Evolutionary conservation across 202 grass and related monocot genomes (phyloP).

Genomic region (Hordeum pubiflorum): DNA sequence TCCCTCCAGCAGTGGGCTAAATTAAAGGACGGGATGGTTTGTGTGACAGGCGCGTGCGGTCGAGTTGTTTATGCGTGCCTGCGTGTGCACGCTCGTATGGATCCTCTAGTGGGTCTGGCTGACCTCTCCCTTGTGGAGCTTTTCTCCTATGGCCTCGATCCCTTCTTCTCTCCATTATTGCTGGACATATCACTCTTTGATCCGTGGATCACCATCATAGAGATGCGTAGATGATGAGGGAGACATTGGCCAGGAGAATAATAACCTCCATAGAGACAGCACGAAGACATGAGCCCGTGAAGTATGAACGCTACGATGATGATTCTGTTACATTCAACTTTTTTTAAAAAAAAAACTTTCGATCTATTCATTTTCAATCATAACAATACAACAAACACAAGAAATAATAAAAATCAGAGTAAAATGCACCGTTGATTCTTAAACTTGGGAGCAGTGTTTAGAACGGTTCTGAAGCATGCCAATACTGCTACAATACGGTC

Average conservation of each 20-base stretch:
- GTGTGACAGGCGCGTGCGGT: not conserved
- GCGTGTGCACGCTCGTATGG: not conserved
- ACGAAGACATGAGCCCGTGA: no score
- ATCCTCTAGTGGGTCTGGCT: constrained; percentile 17
- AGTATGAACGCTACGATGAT: no score
- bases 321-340: no score
- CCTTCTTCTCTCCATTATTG: constrained; percentile 37
- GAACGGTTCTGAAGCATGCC: no score
- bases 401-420: no score
- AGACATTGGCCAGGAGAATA: not conserved
- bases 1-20: not conserved
- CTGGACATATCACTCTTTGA: constrained; percentile 28
- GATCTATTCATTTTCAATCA: no score
- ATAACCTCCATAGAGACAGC: no score
- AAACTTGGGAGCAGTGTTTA: no score
- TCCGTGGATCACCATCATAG: constrained; percentile 18
- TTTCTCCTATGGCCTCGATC: not conserved
- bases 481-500: no score
- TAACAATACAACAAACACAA: no score
- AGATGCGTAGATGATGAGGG: constrained; percentile 1
- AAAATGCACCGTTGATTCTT: no score
- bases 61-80: not conserved
- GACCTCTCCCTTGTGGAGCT: constrained; percentile 12
- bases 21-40: not conserved
- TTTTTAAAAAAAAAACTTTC: no score